Conservation (phyloP, 2,329 filamentous ascomycete species). For the Arthrobotrys musiformis region DNA sequence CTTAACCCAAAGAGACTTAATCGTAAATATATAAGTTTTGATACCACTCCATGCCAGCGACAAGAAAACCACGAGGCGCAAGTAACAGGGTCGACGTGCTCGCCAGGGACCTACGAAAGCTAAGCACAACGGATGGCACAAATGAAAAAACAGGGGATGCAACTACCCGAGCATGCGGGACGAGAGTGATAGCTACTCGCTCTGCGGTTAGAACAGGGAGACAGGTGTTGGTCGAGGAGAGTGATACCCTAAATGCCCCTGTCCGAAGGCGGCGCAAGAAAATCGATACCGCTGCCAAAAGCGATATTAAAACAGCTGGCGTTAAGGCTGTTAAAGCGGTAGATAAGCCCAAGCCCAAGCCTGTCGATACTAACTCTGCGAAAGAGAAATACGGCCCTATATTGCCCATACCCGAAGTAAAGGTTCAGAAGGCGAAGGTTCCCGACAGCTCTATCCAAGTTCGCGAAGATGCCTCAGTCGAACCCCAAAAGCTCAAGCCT, state of each 20-base stretch:
- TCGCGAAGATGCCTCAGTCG: too few relatives aligned
- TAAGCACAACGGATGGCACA: not conserved
- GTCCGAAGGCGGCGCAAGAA: not conserved
- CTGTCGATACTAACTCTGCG: not conserved
- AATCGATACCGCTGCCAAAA: not conserved
- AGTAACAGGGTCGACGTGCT: slow-evolving; percentile 4
- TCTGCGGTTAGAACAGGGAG: not conserved
- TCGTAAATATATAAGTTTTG: too few relatives aligned
- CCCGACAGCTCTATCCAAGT: not conserved
- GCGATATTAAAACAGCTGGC: not conserved
- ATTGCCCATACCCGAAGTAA: too few relatives aligned
- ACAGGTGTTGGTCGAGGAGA: not conserved
- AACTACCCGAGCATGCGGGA: not conserved
- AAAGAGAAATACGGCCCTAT: too few relatives aligned
- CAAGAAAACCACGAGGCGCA: not conserved
- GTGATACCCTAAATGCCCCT: not conserved
- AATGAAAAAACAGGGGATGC: not conserved
- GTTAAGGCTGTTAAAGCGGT: too few relatives aligned
- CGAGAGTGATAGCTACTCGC: not conserved
- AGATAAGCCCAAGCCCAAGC: too few relatives aligned
- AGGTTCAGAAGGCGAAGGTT: not conserved
- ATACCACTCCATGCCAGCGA: slow-evolving; percentile 18
- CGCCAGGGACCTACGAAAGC: not conserved
- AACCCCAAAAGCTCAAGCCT: too few relatives aligned
- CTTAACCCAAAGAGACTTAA: too few relatives aligned